Conservation (phyloP, 306 rosid species). For the Gastrolobium bilobum region DNA sequence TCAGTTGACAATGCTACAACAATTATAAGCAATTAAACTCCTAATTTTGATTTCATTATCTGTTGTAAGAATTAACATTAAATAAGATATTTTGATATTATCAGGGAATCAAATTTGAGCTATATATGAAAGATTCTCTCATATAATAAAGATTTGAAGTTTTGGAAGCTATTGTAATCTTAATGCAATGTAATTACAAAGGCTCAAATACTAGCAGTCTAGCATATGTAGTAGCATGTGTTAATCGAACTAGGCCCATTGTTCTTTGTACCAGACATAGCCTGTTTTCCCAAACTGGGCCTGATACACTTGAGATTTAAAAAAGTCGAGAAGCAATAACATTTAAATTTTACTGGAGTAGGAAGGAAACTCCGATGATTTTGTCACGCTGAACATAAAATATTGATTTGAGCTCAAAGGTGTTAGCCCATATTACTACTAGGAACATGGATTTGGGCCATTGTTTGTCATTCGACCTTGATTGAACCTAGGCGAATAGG, state of each 20-base stretch:
- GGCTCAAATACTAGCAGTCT: not conserved
- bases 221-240: not conserved
- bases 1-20: too few species aligned
- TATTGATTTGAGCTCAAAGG: not conserved
- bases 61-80: not conserved
- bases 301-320: not conserved
- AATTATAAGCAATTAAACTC: not conserved
- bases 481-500: too few species aligned
- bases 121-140: not conserved
- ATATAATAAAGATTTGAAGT: not conserved
- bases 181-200: not conserved
- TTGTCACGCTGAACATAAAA: too few species aligned
- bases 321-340: too few species aligned
- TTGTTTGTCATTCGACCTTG: too few species aligned
- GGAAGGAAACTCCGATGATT: too few species aligned
- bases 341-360: too few species aligned
- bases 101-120: not conserved
- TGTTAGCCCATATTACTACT: too few species aligned
- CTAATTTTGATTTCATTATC: not conserved
- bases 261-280: not conserved
- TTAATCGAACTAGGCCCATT: not conserved
- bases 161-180: not conserved
- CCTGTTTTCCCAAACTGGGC: not conserved
- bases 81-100: not conserved
- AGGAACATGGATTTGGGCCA: slow-evolving; percentile 14